Evolutionary conservation across 352 stramenopile species (phyloP), one percentile per base, ranked within the genome.

Genomic region (Peronosclerospora sorghi): DNA sequence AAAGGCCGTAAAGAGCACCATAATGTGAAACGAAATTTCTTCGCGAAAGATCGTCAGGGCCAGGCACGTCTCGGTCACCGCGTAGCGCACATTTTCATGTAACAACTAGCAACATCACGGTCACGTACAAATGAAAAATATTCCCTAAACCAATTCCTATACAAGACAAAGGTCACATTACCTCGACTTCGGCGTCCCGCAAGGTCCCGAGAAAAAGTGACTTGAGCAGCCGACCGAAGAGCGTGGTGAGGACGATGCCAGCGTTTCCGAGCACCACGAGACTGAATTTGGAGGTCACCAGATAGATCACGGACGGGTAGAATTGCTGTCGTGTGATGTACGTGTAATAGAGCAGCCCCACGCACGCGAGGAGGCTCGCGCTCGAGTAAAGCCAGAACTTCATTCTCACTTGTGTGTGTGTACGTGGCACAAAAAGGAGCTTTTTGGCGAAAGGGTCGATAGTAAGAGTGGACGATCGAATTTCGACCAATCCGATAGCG

Each of bases 21-120:
- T 82, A 24, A 97, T 95, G n/a, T 83, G 64, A 28, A 97, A 85
- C 41, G 85, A 96, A 47, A 99, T 86, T 68, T 99, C 95, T 29
- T 96, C 84, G 15, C 95, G 85, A 71, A 99, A 99, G 41, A 98
- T 97, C 28, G 96, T 98, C 18, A 99, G 79, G n/a, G 96, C 96
- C 18, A 99, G 68, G 75, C 95, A 98, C 17, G 95, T 98, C 75
- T 99, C 96, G 5, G 94, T 98, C 45, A 99, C 83, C 26, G 96
- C 88, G 64, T 98, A 99, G 24, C 94, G 89, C 30, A 96, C 87
- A 62, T 97, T 97, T 47, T 99, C 95, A 30, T 89, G 81, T 35
- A 98, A 61, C 9, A 97, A 65, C 80, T 98, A 73, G 13, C 15
- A 42, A 51, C 10, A 23, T 7, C 14, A 35, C 28, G 20, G 35